Evolutionary conservation across 139 green algal genomes (phyloP), one percentile per base, ranked within the genome.

Genomic region (Limnomonas spitsbergensis): DNA sequence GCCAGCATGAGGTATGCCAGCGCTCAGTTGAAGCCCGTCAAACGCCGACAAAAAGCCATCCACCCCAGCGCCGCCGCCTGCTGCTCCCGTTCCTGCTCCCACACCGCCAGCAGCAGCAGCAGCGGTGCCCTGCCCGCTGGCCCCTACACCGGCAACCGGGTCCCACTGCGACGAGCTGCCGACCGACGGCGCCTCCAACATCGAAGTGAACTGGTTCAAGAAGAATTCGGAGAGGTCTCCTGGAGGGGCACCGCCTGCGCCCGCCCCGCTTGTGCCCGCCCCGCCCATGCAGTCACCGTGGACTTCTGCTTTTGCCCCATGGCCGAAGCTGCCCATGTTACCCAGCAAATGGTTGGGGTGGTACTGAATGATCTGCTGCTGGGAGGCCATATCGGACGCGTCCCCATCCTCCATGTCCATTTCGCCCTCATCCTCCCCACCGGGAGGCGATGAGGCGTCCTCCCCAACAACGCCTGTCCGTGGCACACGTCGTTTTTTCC

Each of bases 311-410:
- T n/a, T n/a, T n/a, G n/a, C n/a, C n/a, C n/a, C n/a, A n/a, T n/a
- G n/a, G n/a, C n/a, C n/a, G n/a, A n/a, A n/a, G n/a, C n/a, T n/a
- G n/a, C n/a, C n/a, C n/a, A n/a, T n/a, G n/a, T n/a, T n/a, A n/a
- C n/a, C n/a, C n/a, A n/a, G n/a, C n/a, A n/a, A n/a, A n/a, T n/a
- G n/a, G n/a, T n/a, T n/a, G 4, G 35, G 35, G 4, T 74, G 68
- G 36, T 74, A 74, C 68, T 74, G 68, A 4, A 74, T 29, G 68
- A 74, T 74, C 68, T 74, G 68, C 35, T 69, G 56, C 56, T 27
- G n/a, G n/a, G n/a, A n/a, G n/a, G 27, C 27, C 26, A 37, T 7
- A 20, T 72, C 26, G 61, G 9, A 7, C 27, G 9, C 61, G 29
- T 37, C 29, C 27, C 26, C 61, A 7, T 37, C 61, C 7, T 7